phyloP scores from a whole-genome alignment of 2,329 filamentous ascomycete species.

The Fulvia fulva region DNA sequence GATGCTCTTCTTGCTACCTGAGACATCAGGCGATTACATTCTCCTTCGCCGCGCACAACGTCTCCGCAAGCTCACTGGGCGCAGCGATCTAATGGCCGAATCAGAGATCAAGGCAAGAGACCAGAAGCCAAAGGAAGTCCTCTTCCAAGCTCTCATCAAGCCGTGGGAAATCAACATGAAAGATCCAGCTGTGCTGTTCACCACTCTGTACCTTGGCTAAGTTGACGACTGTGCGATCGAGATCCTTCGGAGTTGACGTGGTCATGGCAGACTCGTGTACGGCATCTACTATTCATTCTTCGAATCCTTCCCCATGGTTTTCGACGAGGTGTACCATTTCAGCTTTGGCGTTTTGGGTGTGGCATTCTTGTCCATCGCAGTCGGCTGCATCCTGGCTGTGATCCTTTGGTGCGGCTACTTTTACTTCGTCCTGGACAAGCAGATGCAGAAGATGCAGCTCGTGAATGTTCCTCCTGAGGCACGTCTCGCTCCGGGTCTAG shows the following conservation, averaged over 20 bases:
- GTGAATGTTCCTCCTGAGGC: slow-evolving; percentile 25
- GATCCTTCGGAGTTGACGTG: too few relatives aligned
- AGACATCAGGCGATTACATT: slow-evolving; percentile 58
- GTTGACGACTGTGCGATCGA: too few relatives aligned
- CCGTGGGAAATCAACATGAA: slow-evolving; percentile 49
- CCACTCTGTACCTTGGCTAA: slow-evolving; percentile 59
- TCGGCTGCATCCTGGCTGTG: slow-evolving; percentile 28
- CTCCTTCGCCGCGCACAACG: slow-evolving; percentile 43
- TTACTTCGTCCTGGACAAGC: slow-evolving; percentile 20
- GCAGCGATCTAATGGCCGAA: slow-evolving; percentile 53
- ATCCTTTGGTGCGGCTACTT: slow-evolving; percentile 34
- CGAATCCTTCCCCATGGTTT: slow-evolving; percentile 64
- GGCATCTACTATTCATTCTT: slow-evolving; percentile 61
- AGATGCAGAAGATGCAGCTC: slow-evolving; percentile 24
- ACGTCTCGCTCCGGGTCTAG: slow-evolving; percentile 31
- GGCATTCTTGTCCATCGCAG: slow-evolving; percentile 45
- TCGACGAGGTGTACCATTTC: slow-evolving; percentile 57
- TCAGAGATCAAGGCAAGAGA: slow-evolving; percentile 49
- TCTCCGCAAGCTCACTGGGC: slow-evolving; percentile 51
- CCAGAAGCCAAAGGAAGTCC: neutral
- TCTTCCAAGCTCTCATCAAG: slow-evolving; percentile 55
- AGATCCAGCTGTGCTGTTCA: slow-evolving; percentile 57
- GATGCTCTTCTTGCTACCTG: slow-evolving; percentile 47
- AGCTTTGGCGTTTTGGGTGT: slow-evolving; percentile 35
- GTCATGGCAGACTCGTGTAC: slow-evolving; percentile 42